phyloP scores from a whole-genome alignment of 108 stramenopile genomes.

The Conticribra guillardii region DNA sequence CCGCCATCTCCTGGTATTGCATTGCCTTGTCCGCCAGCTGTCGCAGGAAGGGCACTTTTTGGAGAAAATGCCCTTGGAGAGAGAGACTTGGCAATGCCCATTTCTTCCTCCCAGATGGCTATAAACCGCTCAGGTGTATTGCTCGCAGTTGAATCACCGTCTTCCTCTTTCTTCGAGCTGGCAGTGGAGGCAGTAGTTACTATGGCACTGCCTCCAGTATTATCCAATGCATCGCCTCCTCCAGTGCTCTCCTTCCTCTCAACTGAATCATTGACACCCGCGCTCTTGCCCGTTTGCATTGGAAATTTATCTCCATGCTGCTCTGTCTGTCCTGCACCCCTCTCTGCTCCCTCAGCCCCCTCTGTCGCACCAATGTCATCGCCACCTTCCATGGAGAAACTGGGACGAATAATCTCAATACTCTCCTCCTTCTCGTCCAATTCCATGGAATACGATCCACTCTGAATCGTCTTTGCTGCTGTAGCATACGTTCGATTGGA shows the following conservation, averaged over 20 bases:
- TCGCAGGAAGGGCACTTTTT: neutral
- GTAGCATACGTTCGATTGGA: neutral
- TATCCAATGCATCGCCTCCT: too few relatives aligned
- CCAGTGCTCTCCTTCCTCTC: too few relatives aligned
- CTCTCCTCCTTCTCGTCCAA: constrained; percentile 5
- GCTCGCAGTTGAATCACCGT: neutral
- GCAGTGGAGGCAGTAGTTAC: neutral
- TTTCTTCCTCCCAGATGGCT: constrained; percentile 37
- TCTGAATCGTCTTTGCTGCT: neutral
- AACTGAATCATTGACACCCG: too few relatives aligned
- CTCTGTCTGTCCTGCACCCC: too few relatives aligned
- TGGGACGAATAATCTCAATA: neutral
- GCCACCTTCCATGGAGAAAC: neutral
- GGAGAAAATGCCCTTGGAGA: neutral
- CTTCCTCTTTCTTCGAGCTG: neutral
- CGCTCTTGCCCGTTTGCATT: too few relatives aligned
- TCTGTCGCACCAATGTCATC: neutral
- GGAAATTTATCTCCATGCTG: too few relatives aligned
- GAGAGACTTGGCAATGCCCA: too few relatives aligned
- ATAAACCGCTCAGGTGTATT: constrained; percentile 23
- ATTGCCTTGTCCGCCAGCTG: too few relatives aligned
- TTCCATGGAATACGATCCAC: neutral
- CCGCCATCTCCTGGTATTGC: too few relatives aligned
- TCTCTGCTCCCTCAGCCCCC: neutral
- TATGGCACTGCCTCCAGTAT: neutral